Conservation (phyloP, 2,329 filamentous ascomycete species). For the Ascochyta viciae-villosae region DNA sequence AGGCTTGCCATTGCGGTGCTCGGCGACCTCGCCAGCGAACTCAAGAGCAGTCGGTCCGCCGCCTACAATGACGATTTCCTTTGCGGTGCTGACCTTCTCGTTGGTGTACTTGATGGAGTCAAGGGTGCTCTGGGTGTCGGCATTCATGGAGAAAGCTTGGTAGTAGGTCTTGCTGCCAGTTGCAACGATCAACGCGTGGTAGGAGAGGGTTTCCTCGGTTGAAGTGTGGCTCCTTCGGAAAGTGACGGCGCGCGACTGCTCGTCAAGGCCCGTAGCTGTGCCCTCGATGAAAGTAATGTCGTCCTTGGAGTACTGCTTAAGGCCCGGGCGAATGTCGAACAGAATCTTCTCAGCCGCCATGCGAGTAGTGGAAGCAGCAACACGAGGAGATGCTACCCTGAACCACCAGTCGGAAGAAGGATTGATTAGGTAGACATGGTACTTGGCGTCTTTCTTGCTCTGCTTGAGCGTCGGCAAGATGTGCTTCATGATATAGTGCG, state of each 20-base stretch:
- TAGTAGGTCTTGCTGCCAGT: constrained; percentile 60
- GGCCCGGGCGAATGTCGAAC: constrained; percentile 56
- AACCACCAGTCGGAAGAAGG: constrained; percentile 62
- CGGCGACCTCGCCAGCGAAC: constrained; percentile 57
- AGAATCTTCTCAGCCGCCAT: constrained; percentile 59
- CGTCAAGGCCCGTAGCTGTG: constrained; percentile 57
- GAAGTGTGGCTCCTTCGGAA: constrained; percentile 44
- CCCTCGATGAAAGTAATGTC: constrained; percentile 61
- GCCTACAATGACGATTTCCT: constrained; percentile 57
- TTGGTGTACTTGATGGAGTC: constrained; percentile 48
- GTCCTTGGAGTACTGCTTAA: constrained; percentile 57
- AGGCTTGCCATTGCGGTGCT: constrained; percentile 50
- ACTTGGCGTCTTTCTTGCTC: constrained; percentile 40
- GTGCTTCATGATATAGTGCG: constrained; percentile 48
- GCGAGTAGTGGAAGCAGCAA: constrained; percentile 57
- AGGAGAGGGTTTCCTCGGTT: constrained; percentile 49
- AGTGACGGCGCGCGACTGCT: constrained; percentile 52
- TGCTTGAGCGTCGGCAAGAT: constrained; percentile 43
- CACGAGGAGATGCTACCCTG: constrained; percentile 61
- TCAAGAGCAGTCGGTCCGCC: constrained; percentile 60
- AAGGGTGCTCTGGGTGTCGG: constrained; percentile 29
- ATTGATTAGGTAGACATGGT: constrained; percentile 63
- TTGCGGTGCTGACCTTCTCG: constrained; percentile 45
- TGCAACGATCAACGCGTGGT: constrained; percentile 64
- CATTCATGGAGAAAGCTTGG: constrained; percentile 54